phyloP scores from a whole-genome alignment of 805 yeast species.

The Saccharomyces jurei region DNA sequence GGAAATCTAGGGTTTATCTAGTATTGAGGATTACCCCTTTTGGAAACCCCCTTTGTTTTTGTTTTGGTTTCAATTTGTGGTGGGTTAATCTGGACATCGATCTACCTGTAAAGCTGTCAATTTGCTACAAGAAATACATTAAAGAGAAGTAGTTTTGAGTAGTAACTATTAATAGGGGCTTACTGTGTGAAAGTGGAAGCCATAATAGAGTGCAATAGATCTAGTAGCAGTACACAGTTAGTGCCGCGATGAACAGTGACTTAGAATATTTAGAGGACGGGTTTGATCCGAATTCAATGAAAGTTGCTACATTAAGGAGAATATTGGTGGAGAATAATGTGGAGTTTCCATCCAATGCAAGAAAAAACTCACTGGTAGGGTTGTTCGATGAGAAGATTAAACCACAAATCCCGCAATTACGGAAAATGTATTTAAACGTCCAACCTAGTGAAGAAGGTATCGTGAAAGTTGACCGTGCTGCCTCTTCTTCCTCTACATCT shows the following conservation, averaged over 20 bases:
- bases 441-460: constrained; percentile 33
- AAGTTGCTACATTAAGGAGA: constrained; percentile 62
- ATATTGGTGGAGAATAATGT: constrained; percentile 57
- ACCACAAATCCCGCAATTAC: constrained; percentile 39
- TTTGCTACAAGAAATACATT: neutral
- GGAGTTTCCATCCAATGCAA: constrained; percentile 52
- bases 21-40: neutral
- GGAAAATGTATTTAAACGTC: constrained; percentile 27
- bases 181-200: neutral
- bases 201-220: neutral
- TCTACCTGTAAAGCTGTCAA: neutral
- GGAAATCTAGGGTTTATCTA: neutral
- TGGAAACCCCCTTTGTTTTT: neutral
- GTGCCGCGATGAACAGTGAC: constrained; percentile 3
- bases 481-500: neutral
- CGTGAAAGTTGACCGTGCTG: constrained; percentile 28
- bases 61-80: neutral
- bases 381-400: constrained; percentile 48
- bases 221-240: neutral
- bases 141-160: neutral
- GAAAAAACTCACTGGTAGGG: constrained; percentile 57
- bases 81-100: neutral
- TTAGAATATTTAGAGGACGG: constrained; percentile 30
- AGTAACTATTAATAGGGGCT: neutral
- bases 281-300: constrained; percentile 61